Evolutionary conservation across 2,329 filamentous ascomycete genomes (phyloP).

Genomic region (Stemphylium vesicarium): DNA sequence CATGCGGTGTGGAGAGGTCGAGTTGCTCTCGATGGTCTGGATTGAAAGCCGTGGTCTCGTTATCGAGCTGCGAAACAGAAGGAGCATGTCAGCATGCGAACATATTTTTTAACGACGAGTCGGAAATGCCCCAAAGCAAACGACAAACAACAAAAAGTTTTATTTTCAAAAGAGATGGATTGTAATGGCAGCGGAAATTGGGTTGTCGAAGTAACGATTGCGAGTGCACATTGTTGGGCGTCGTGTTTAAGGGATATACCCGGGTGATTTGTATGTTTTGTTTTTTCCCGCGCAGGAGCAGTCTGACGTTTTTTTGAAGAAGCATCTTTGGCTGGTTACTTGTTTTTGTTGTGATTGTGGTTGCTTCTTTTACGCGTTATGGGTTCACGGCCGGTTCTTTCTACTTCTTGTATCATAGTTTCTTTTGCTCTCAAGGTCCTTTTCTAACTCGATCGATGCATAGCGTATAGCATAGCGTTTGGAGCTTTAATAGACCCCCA

Average conservation of each 20-base stretch:
- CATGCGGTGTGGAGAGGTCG: slow-evolving; percentile 81
- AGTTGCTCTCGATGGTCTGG: slow-evolving; percentile 86
- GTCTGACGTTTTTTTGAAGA: background rate
- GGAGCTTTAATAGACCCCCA: slow-evolving; percentile 6
- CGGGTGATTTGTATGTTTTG: slow-evolving; percentile 3
- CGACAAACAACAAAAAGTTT: background rate
- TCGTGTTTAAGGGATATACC: slow-evolving; percentile 14
- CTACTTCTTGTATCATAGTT: slow-evolving; percentile 11
- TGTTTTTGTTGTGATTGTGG: background rate
- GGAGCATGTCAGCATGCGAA: slow-evolving; percentile 23
- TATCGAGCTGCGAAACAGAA: slow-evolving; percentile 52
- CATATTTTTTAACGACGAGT: slow-evolving; percentile 1
- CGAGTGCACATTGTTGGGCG: slow-evolving; percentile 14
- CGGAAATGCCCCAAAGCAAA: background rate
- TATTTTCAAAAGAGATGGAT: background rate
- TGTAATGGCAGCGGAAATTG: slow-evolving; percentile 16
- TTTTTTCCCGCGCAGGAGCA: background rate
- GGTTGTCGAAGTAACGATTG: slow-evolving; percentile 5
- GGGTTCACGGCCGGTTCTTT: slow-evolving; percentile 9
- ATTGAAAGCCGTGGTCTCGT: slow-evolving; percentile 72
- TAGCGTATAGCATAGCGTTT: slow-evolving; percentile 9
- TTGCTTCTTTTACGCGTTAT: background rate
- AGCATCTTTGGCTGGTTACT: background rate
- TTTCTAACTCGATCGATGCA: background rate
- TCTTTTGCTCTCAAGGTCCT: background rate